Base-by-base conservation (phyloP, 495 filamentous ascomycete genomes). In the Xylaria telfairii region DNA sequence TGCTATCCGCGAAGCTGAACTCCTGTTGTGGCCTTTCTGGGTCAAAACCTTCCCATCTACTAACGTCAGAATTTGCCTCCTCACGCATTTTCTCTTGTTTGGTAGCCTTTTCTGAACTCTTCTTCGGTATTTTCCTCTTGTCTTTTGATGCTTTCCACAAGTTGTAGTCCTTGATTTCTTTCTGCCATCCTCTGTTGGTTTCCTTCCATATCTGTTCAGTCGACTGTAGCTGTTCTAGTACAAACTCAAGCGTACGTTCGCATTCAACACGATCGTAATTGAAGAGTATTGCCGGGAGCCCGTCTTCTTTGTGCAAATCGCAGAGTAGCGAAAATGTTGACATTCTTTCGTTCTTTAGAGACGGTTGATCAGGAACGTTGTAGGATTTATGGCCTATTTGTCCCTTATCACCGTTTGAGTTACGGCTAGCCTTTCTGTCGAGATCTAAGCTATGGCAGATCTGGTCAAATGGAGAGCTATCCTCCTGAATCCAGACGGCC, bases 211-310 rank as follows among this genome's bases (percentile, higher is more conserved):
- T 53, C 0, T 72, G 57, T 74, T 95, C 92, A 0, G 86, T 82
- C 3, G 78, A 67, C 34, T 81, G 70, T 12, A 94, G 77, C 54
- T 90, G 77, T 4, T 74, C 46, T 4, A 89, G 57, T 1, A 94
- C 47, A 5, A 77, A 56, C 5, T 69, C 44, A 54, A 84, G 84
- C 17, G 92, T 83, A 2, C 73, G 71, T 77, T 94, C 91, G 69
- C 92, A 95, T 24, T 78, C 74, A 0, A 67, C 71, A 44, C 92
- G 86, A 68, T 93, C 90, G 75, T 91, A 94, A 68, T 92, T 93
- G 83, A 95, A 94, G 6, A 94, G 71, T 19, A 95, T 86, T 0
- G 90, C 92, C 0, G 92, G 92, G 6, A 95, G 83, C 3, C 90
- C 91, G 66, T 87, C 84, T 68, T 87, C 84, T 3, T 83, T 78